Conservation (phyloP, 2,329 filamentous ascomycete species). For the Trichoderma afroharzianum region DNA sequence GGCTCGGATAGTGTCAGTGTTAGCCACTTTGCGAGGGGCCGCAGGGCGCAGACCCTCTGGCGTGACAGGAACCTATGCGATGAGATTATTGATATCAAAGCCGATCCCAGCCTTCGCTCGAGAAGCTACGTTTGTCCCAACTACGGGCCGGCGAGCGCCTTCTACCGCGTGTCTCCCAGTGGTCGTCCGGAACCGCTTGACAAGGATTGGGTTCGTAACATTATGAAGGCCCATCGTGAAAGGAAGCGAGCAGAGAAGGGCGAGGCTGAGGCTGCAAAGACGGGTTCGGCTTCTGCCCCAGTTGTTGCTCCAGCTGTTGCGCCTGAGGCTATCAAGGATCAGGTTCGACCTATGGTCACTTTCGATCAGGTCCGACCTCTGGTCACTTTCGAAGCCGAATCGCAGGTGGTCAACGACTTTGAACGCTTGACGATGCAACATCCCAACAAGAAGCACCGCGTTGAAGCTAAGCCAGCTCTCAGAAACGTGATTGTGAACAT, state of each 20-base stretch:
- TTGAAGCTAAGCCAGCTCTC: neutral
- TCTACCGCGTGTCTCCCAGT: neutral
- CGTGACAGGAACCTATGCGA: neutral
- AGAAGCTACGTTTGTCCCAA: neutral
- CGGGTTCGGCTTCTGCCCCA: neutral
- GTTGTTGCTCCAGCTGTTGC: neutral
- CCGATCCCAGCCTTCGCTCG: neutral
- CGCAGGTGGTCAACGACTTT: neutral
- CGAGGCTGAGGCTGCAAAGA: neutral
- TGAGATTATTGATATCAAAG: neutral
- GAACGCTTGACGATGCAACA: neutral
- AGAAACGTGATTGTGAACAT: slow-evolving; percentile 26
- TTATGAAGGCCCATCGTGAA: neutral
- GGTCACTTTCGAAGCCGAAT: neutral
- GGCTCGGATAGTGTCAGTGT: neutral
- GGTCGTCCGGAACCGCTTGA: neutral
- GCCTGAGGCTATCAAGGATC: neutral
- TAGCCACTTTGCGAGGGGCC: neutral
- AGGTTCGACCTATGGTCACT: neutral
- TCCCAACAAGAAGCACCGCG: neutral
- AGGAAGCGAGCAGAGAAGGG: neutral
- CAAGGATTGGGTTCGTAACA: neutral
- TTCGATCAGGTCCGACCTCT: neutral
- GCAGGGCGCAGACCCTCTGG: neutral
- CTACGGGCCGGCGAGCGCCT: neutral